Base-by-base conservation (phyloP, 345 rosid species). In the Gossypium turneri region DNA sequence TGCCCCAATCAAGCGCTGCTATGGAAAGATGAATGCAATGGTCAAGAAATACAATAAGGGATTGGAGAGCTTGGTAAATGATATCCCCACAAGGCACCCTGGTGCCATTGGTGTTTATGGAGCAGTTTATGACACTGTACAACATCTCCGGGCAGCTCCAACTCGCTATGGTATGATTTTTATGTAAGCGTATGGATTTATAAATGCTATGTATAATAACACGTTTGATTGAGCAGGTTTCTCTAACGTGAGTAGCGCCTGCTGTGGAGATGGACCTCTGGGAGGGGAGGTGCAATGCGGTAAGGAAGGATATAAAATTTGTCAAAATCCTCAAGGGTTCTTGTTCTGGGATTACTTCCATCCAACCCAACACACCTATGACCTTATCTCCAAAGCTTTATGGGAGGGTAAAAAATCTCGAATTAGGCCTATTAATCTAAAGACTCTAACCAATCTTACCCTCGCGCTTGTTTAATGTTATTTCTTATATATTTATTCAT, bases 341-440 rank as follows among this genome's bases (percentile, higher is more conserved):
- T 15, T 91, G 75, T 91, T 88, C 65, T 83, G 90, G 93, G 97
- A 91, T 73, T 88, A 82, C 66, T 89, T 85, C 72, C 93, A 88
- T 81, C 93, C 92, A 1, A 79, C 88, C 2, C 88, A 89, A 58
- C 86, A 77, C 9, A 51, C 90, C 66, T 85, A 80, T 82, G 74
- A 75, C 10, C 89, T 86, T 73, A 82, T 86, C 68, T 83, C 92
- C 76, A 81, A 75, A 83, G 88, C 88, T 10, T 80, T 85, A 34
- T 86, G 90, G 89, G 56, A 55, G 9, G 93, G 93, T 17, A 79
- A 78, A 20, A 76, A 51, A 20, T 73, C 85, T 43, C 43, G 70
- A 0, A 83, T 86, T 63, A 81, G 90, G 76, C 93, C 91, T 0
- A 38, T 82, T 50, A 89, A 83, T 79, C 82, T 90, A 43, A 80